Evolutionary conservation across 2,329 filamentous ascomycete genomes (phyloP).

Genomic region (Lizonia empirigonia): DNA sequence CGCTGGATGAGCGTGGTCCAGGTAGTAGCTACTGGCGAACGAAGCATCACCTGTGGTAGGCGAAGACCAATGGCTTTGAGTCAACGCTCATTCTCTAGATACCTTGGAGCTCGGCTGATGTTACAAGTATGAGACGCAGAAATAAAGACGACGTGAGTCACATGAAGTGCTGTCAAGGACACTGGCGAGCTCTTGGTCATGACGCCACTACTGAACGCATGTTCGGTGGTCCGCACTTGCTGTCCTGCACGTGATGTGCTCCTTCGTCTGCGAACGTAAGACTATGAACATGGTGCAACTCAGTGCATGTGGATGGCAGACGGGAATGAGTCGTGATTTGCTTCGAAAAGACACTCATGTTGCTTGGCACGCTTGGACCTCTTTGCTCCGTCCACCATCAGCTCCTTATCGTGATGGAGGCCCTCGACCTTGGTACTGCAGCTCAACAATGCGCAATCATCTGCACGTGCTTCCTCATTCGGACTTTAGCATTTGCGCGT

Average conservation of each 20-base stretch:
- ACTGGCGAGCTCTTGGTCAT: conserved; percentile 11
- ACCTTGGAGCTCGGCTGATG: neutral
- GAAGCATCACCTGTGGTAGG: conserved; percentile 2
- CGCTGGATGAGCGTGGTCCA: neutral
- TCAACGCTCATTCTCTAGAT: neutral
- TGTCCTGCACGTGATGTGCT: conserved; percentile 4
- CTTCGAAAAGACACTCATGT: neutral
- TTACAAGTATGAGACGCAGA: neutral
- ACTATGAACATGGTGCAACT: neutral
- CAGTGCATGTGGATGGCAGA: neutral
- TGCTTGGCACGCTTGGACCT: conserved; percentile 10
- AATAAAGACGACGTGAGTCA: neutral
- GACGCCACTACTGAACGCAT: conserved; percentile 11
- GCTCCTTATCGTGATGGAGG: conserved; percentile 9
- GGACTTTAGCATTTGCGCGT: neutral
- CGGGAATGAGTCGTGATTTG: neutral
- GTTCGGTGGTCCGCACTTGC: neutral
- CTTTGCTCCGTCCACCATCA: neutral
- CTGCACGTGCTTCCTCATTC: neutral
- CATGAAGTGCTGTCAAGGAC: neutral
- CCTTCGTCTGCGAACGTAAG: neutral
- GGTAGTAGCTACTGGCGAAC: neutral
- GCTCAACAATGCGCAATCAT: conserved; percentile 9
- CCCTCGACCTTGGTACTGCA: conserved; percentile 5
- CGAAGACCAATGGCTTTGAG: conserved; percentile 8